Conservation (phyloP, 495 filamentous ascomycete genomes). For the Cercophora sp. region DNA sequence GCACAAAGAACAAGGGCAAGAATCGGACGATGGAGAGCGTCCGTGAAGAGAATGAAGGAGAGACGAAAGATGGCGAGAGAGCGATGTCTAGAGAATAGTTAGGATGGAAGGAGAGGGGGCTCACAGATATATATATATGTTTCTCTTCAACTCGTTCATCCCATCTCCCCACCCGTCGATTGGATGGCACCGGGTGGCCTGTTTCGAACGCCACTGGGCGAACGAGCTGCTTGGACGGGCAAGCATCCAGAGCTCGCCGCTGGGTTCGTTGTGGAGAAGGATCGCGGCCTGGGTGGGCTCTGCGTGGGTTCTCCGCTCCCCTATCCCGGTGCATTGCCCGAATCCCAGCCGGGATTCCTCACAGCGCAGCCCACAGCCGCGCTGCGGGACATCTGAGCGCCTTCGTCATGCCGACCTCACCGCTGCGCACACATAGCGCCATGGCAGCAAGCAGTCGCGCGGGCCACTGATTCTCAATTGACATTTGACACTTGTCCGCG, state of each 20-base stretch:
- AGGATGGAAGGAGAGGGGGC: constrained; percentile 8
- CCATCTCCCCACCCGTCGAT: constrained; percentile 15
- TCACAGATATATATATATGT: no score
- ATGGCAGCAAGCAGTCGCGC: no score
- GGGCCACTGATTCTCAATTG: no score
- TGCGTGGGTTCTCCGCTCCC: not conserved
- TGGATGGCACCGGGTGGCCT: constrained; percentile 15
- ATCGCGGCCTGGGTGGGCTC: not conserved
- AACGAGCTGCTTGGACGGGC: constrained; percentile 4
- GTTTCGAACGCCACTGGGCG: constrained; percentile 27
- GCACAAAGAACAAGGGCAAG: constrained; percentile 10
- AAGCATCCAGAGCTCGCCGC: constrained; percentile 1
- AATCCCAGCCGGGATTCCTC: no score
- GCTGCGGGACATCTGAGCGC: no score
- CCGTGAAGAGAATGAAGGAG: constrained; percentile 10
- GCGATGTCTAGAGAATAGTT: constrained; percentile 11
- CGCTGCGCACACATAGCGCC: no score
- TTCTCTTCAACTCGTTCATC: constrained; percentile 19
- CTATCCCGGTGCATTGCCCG: constrained; percentile 1
- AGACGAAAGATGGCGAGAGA: constrained; percentile 14
- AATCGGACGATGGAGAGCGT: constrained; percentile 9
- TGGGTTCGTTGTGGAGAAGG: constrained; percentile 6
- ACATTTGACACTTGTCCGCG: no score
- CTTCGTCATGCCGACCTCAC: no score
- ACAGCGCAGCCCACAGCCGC: no score